Conservation (phyloP, 1,139 yeast genomes). For the Kurtzmaniella quercitrusa region DNA sequence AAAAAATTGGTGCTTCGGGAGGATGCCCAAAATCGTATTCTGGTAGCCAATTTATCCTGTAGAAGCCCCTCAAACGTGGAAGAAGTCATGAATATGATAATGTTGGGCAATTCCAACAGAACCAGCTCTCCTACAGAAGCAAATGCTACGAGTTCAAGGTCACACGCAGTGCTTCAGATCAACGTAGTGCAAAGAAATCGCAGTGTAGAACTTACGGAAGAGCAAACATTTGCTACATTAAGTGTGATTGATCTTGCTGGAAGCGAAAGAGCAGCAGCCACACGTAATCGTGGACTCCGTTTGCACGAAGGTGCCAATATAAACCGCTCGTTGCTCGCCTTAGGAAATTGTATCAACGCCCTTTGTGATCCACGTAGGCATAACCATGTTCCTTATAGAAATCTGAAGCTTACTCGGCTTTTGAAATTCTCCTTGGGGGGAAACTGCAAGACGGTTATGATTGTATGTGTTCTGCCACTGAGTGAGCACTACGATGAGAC, state of each 20-base stretch:
- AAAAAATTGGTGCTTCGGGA: constrained; percentile 61
- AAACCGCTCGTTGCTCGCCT: constrained; percentile 78
- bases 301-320: constrained; percentile 90
- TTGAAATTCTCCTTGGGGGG: constrained; percentile 92
- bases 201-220: constrained; percentile 60
- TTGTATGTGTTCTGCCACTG: constrained; percentile 88
- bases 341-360: constrained; percentile 93
- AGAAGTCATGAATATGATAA: constrained; percentile 77
- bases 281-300: constrained; percentile 75
- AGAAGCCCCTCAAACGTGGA: constrained; percentile 63
- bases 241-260: constrained; percentile 92
- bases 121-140: constrained; percentile 89
- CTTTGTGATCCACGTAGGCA: constrained; percentile 67
- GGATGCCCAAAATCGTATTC: constrained; percentile 61
- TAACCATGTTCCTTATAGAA: constrained; percentile 84
- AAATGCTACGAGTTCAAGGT: constrained; percentile 82
- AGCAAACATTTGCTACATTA: constrained; percentile 72
- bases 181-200: constrained; percentile 61
- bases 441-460: constrained; percentile 92
- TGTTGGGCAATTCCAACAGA: constrained; percentile 68
- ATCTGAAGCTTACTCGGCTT: constrained; percentile 80
- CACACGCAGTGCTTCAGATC: constrained; percentile 88
- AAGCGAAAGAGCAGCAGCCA: constrained; percentile 89
- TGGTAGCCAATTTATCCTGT: constrained; percentile 69
- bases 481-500: constrained; percentile 88